phyloP scores from a whole-genome alignment of 805 yeast species.

The Candida coleopterorum region DNA sequence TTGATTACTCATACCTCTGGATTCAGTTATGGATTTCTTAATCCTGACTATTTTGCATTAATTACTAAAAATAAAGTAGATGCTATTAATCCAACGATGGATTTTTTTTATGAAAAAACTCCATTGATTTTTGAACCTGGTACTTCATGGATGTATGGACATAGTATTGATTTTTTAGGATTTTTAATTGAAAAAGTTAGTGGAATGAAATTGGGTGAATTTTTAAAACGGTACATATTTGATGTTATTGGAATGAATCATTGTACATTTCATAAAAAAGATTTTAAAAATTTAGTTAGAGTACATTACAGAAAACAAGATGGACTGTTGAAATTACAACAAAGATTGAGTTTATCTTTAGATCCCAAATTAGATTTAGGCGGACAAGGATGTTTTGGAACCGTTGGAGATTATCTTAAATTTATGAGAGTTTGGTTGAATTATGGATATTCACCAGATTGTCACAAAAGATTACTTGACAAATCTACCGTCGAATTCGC shows the following conservation, averaged over 20 bases:
- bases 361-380: conserved; percentile 34
- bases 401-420: conserved; percentile 33
- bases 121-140: conserved; percentile 36
- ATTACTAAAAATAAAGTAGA: conserved; percentile 15
- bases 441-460: conserved; percentile 34
- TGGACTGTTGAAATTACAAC: conserved; percentile 11
- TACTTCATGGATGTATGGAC: conserved; percentile 33
- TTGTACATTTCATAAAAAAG: conserved; percentile 20
- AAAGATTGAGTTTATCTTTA: conserved; percentile 14
- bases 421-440: conserved; percentile 38
- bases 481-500: conserved; percentile 29
- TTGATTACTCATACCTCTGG: conserved; percentile 31
- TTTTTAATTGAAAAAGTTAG: conserved; percentile 29
- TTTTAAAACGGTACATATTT: conserved; percentile 25
- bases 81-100: conserved; percentile 18
- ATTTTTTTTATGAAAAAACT: conserved; percentile 23
- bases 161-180: conserved; percentile 36
- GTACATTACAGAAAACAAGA: conserved; percentile 15
- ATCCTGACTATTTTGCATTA: conserved; percentile 24
- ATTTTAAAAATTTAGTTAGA: conserved; percentile 11
- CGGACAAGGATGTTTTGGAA: conserved; percentile 40
- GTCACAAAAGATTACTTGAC: conserved; percentile 24
- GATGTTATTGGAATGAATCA: conserved; percentile 30
- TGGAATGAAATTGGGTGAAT: conserved; percentile 28
- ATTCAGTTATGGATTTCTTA: conserved; percentile 30